phyloP scores from a whole-genome alignment of 1,284 basidiomycete genomes.

The Tylopilus orsonianus region DNA sequence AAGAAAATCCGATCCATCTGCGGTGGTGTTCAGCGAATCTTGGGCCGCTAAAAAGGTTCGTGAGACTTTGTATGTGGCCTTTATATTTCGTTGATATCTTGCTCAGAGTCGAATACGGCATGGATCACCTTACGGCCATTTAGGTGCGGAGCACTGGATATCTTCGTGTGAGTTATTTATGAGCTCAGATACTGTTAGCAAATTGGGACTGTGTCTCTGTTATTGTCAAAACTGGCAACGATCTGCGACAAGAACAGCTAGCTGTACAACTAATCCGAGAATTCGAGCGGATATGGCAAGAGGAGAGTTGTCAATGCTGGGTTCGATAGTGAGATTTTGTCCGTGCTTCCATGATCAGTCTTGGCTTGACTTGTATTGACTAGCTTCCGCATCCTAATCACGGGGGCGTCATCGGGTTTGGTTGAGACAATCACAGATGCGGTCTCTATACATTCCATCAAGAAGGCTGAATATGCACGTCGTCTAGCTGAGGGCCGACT shows the following conservation, averaged over 20 bases:
- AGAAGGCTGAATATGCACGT: slow-evolving; percentile 96
- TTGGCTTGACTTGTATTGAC: slow-evolving; percentile 4
- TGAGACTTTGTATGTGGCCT: slow-evolving; percentile 1
- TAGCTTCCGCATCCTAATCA: slow-evolving; percentile 87
- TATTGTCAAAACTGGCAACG: slow-evolving; percentile 98
- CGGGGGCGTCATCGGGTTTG: slow-evolving; percentile 88
- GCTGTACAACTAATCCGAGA: slow-evolving; percentile 94
- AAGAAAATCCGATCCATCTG: slow-evolving; percentile 96
- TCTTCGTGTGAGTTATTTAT: slow-evolving; percentile 4
- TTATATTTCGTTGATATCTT: slow-evolving; percentile 1
- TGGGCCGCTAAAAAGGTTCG: slow-evolving; percentile 91
- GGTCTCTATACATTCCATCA: slow-evolving; percentile 98
- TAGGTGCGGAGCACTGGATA: slow-evolving; percentile 56
- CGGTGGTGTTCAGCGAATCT: slow-evolving; percentile 92
- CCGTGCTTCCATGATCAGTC: background rate
- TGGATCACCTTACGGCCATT: slow-evolving; percentile 92
- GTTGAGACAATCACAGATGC: slow-evolving; percentile 97
- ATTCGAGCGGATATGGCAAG: slow-evolving; percentile 93
- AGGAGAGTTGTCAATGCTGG: slow-evolving; percentile 90
- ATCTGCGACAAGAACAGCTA: slow-evolving; percentile 96
- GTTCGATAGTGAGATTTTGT: slow-evolving; percentile 76
- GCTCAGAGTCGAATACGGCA: slow-evolving; percentile 83
- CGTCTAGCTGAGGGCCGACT: slow-evolving; percentile 78
- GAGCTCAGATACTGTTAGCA: slow-evolving; percentile 38
- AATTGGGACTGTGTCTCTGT: slow-evolving; percentile 90